Base-by-base conservation (phyloP, 148 eudicot species). In the Bassia scoparia region DNA sequence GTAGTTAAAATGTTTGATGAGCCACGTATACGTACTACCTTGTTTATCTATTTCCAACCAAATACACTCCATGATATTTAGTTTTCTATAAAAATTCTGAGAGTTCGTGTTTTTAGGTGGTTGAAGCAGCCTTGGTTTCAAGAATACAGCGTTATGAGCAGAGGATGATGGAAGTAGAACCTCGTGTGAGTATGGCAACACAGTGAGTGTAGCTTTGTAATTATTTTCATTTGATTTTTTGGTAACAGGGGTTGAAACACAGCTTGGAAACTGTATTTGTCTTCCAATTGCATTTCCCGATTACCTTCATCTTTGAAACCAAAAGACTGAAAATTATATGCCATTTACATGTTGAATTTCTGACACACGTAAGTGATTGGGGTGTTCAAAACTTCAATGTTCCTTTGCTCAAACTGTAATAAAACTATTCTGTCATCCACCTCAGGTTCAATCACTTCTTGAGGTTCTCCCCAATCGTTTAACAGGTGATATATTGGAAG, bases 81-180 rank as follows among this genome's bases (percentile, higher is more conserved):
- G 0, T 3, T 41, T 66, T 66, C n/a, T n/a, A n/a, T 0, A 31
- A 16, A 68, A 76, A 30, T 2, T 15, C 70, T 76, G 62, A 33
- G 34, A 11, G 15, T 65, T 71, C 13, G 9, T 69, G 20, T 59
- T 41, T 72, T 12, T 76, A 95, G 98, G 98, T 88, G 75, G 99
- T 95, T 80, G 99, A 95, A 87, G 97, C 99, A 63, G 99, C 99
- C 61, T 78, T 95, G 73, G 83, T 89, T 74, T 95, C 99, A 68
- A 83, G 99, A 71, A 91, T 90, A 75, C 96, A 91, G 72, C 83
- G 97, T 50, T 74, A 91, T 73, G 99, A 95, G 84, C 82, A 77
- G 43, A 80, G 92, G 71, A 76, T 95, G 87, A 88, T 88, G 97
- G 97, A 87, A 66, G 69, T 91, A 77, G 99, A 95, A 87, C 99